phyloP scores from a whole-genome alignment of 108 stramenopile genomes.

The Seminavis robusta region DNA sequence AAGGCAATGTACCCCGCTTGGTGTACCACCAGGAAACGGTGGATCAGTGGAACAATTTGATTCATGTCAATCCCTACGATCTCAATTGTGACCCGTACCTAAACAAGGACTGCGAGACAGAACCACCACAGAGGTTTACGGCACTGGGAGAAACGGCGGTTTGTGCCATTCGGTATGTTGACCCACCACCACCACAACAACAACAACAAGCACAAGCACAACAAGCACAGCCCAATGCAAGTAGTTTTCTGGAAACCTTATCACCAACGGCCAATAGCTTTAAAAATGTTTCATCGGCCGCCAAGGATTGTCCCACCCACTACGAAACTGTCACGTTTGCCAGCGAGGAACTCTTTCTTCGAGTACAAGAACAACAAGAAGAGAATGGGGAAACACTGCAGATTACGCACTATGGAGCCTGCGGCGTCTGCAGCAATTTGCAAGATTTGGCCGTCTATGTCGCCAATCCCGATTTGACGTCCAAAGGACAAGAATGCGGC shows the following conservation, averaged over 20 bases:
- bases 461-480: constrained; percentile 14
- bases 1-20: too few species aligned
- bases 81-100: constrained; percentile 24
- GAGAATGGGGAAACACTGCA: too few species aligned
- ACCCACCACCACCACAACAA: too few species aligned
- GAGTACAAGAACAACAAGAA: too few species aligned
- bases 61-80: constrained; percentile 23
- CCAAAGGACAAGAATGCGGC: constrained; percentile 19
- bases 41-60: too few species aligned
- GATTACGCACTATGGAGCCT: constrained; percentile 30
- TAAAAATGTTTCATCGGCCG: constrained; percentile 1
- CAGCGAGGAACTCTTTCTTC: too few species aligned
- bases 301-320: constrained; percentile 14
- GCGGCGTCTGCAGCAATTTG: constrained; percentile 30
- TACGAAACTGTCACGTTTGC: constrained; percentile 7
- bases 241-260: not conserved
- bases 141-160: constrained; percentile 14
- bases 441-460: constrained; percentile 41
- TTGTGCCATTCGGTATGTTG: constrained; percentile 29
- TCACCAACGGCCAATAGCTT: not conserved
- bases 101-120: constrained; percentile 2
- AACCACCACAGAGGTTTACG: constrained; percentile 11
- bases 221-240: not conserved
- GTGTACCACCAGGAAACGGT: too few species aligned
- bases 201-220: not conserved